Percentiles rank a stretch among this genome's conserved stretches.
phyloP scores from a whole-genome alignment of 805 yeast species.

The Cyberlindnera americana region DNA sequence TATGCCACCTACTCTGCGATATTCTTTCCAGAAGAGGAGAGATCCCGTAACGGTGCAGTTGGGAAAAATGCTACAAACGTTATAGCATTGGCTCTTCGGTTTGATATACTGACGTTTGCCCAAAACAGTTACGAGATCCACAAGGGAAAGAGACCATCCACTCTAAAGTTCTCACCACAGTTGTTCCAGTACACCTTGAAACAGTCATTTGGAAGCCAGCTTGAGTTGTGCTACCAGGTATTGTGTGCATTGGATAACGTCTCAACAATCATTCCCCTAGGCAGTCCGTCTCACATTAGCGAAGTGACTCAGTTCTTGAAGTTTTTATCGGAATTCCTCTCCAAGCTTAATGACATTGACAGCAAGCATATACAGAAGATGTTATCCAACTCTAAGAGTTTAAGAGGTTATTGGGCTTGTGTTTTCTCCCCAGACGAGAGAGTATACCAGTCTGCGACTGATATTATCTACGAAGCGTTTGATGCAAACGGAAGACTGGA shows the following conservation, averaged over 20 bases:
- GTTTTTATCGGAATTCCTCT: conserved; percentile 33
- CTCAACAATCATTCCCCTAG: conserved; percentile 27
- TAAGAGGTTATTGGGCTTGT: conserved; percentile 72
- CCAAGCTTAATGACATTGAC: conserved; percentile 39
- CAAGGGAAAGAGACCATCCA: conserved; percentile 29
- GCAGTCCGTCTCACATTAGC: conserved; percentile 25
- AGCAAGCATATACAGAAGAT: conserved; percentile 35
- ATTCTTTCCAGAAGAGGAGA: conserved; percentile 28
- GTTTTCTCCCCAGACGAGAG: conserved; percentile 57
- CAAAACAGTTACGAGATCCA: conserved; percentile 37
- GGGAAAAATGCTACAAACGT: conserved; percentile 35
- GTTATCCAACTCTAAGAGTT: conserved; percentile 39
- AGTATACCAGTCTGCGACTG: conserved; percentile 66
- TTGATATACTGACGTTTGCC: conserved; percentile 44
- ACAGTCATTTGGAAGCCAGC: conserved; percentile 23
- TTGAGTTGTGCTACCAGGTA: conserved; percentile 23
- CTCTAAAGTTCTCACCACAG: conserved; percentile 27
- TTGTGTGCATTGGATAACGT: conserved; percentile 27
- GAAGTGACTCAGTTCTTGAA: conserved; percentile 29
- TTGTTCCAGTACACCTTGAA: conserved; percentile 30
- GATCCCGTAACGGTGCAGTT: conserved; percentile 29
- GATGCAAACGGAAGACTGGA: conserved; percentile 80
- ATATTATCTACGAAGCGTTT: conserved; percentile 68
- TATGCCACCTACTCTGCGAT: conserved; percentile 28
- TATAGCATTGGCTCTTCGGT: conserved; percentile 39